Evolutionary conservation across 805 yeast species (phyloP), one percentile per base, ranked within the genome.

Genomic region (Ogataea trehaloabstinens): DNA sequence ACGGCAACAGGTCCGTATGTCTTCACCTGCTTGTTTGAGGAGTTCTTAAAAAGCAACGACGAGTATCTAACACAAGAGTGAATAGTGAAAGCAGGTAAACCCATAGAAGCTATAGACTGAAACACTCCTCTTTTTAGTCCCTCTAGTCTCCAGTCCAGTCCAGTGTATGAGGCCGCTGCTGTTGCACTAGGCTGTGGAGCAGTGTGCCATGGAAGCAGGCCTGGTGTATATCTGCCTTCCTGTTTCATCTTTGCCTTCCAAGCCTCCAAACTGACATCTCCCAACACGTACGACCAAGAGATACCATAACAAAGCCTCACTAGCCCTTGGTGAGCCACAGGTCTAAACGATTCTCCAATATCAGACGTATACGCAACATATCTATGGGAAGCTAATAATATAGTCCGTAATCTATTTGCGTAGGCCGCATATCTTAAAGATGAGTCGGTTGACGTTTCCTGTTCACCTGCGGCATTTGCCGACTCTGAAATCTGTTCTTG

Each of bases 321-420:
- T n/a, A 82, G 41, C 24, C 51, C 47, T 1, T 90, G 89, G 51
- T 79, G 82, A 4, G 86, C 90, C 8, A 85, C 82, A 1, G 93
- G 93, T 37, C 95, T 71, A 64, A 85, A 86, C 8, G 90, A 82
- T 56, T 85, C 95, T 22, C 95, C 95, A 51, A 85, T 78, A 57
- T 85, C 95, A 0, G 90, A 82, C 2, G 95, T 85, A 61, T 86
- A 85, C 1, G 95, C 95, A 19, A 85, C 86, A 53, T 85, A 86
- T 52, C 95, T 66, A 56, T 83, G 91, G 12, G 90, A 76, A 5
- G 93, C 87, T 35, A 71, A 50, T 34, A 84, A 67, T 42, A 85
- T 80, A 6, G 89, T 83, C 57, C 89, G 68, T 33, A 83, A 55
- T 52, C 95, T 65, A 58, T 80, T 80, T 44, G 90, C 89, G 59